phyloP scores from a whole-genome alignment of 768 basidiomycete genomes.

The Naganishia vishniacii region DNA sequence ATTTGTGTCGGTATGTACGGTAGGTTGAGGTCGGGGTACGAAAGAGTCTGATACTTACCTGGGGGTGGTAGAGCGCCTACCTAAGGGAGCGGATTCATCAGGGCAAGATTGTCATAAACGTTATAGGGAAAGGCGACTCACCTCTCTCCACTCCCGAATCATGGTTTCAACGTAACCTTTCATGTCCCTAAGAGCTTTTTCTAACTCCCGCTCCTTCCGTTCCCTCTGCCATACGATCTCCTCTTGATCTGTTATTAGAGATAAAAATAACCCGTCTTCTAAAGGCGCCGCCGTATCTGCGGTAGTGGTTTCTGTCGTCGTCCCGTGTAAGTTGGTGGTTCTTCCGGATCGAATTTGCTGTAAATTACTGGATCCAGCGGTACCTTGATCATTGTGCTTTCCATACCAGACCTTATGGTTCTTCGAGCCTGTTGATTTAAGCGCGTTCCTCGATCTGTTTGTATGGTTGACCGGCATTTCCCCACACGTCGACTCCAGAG shows the following conservation, averaged over 20 bases:
- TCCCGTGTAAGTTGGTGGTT: neutral
- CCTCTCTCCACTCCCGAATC: constrained; percentile 23
- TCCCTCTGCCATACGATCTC: constrained; percentile 9
- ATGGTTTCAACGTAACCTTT: constrained; percentile 21
- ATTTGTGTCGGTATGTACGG: constrained; percentile 26
- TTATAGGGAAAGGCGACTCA: neutral
- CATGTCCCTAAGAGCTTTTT: constrained; percentile 22
- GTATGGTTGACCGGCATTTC: neutral
- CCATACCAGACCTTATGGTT: neutral
- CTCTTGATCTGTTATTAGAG: constrained; percentile 11
- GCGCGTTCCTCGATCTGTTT: neutral
- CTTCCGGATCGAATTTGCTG: no score
- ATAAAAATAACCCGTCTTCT: neutral
- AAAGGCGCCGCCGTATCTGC: neutral
- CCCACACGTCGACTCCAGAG: neutral
- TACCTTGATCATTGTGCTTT: neutral
- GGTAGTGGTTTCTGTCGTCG: neutral
- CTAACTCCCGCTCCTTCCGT: constrained; percentile 15
- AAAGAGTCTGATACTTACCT: constrained; percentile 23
- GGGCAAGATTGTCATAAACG: neutral
- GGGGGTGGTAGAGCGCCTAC: constrained; percentile 19
- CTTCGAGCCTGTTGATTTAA: neutral
- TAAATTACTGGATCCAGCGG: neutral
- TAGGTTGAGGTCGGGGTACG: constrained; percentile 22
- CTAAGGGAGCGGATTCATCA: neutral